Evolutionary conservation across 176 grass and related monocot species (phyloP).

Genomic region (bread wheat (Triticum aestivum)): IWGSC_CS_RefSeq_v2.1 NC_057802.1:367531522-367532021

Average conservation of each 20-base stretch:
- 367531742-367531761: conserved; percentile 6
- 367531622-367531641: background rate
- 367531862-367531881: conserved; percentile 41
- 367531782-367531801: background rate
- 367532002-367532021: too few species aligned
- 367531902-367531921: background rate
- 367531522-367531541: conserved; percentile 72
- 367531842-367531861: background rate
- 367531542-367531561: background rate
- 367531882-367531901: conserved; percentile 12
- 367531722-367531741: conserved; percentile 34
- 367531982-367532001: too few species aligned
- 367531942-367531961: too few species aligned
- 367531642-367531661: background rate
- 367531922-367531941: background rate
- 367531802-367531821: background rate
- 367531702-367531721: conserved; percentile 24
- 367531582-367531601: conserved; percentile 87
- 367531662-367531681: background rate
- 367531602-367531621: background rate
- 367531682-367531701: background rate
- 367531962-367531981: too few species aligned
- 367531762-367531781: background rate
- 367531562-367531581: conserved; percentile 45
- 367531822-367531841: background rate